Base-by-base conservation (phyloP, 192 early-diverging fungal species). In the Podila clonocystis region DNA sequence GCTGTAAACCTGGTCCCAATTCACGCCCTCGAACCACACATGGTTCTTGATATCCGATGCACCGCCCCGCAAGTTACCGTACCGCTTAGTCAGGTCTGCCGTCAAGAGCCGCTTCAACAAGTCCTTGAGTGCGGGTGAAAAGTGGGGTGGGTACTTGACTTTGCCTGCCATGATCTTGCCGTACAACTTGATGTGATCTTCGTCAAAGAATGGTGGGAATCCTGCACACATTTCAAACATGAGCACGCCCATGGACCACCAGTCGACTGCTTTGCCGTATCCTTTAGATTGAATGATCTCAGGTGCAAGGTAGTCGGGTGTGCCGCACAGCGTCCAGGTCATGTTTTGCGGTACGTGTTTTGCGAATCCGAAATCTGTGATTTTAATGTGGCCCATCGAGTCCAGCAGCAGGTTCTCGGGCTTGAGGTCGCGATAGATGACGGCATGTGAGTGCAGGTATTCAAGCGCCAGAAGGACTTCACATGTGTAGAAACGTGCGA, bases 211-310 rank as follows among this genome's bases (percentile, higher is more conserved):
- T n/a, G 96, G 96, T 67, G 96, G 96, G 70, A 94, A 92, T 50
- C 95, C 95, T 22, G 95, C 95, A 33, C 95, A 87, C 96, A 97
- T 97, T 85, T 96, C 95, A 77, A 95, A 96, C 58, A 97, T 94
- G 57, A 97, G 82, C 59, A 97, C 89, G 52, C 96, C 96, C 68
- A 97, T 88, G 52, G 94, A 92, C 89, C 93, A 97, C 96, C 96
- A 97, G 82, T 97, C 96, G 2, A 96, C 96, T 15, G 95, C 94
- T 65, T 92, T 91, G 30, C 95, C 94, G 82, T 96, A 96, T n/a
- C 96, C 96, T 70, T 93, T 94, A 38, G 94, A 93, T 83, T 96
- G 95, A 86, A 96, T 95, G 60, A 96, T 94, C 70, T 94, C 93
- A 20, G 93, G 93, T 30, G 94, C 94, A 48, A 96, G 85, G 36